phyloP scores from a whole-genome alignment of 805 yeast genomes.

The Sugiyamaella smithiae region DNA sequence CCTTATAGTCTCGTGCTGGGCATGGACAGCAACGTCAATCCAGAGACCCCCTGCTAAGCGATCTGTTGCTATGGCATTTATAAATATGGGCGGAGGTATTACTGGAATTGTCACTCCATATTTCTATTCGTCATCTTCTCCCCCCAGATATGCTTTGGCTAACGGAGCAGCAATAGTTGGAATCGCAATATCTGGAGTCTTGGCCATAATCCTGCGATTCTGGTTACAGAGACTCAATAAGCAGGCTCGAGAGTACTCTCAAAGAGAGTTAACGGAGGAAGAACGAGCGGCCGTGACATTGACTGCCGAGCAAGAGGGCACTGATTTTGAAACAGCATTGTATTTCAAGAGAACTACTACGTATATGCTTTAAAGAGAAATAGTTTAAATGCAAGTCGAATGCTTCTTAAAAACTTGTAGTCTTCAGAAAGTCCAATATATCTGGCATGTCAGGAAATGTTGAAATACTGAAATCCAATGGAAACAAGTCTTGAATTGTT shows the following conservation, averaged over 20 bases:
- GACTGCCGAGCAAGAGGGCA: slow-evolving; percentile 15
- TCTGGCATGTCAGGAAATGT: slow-evolving; percentile 8
- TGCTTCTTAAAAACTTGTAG: background rate
- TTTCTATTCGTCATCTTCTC: background rate
- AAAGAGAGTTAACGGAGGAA: slow-evolving; percentile 8
- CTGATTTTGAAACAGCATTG: slow-evolving; percentile 11
- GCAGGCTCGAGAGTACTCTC: slow-evolving; percentile 6
- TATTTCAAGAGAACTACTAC: slow-evolving; percentile 6
- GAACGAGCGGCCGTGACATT: slow-evolving; percentile 7
- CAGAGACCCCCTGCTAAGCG: slow-evolving; percentile 58
- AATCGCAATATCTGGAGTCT: slow-evolving; percentile 6
- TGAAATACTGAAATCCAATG: slow-evolving; percentile 3
- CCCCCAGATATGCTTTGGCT: slow-evolving; percentile 7
- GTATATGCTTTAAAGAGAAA: slow-evolving; percentile 7
- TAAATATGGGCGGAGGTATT: slow-evolving; percentile 44
- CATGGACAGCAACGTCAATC: slow-evolving; percentile 55
- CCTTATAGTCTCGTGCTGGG: slow-evolving; percentile 37
- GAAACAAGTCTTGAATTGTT: background rate
- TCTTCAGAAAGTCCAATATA: slow-evolving; percentile 8
- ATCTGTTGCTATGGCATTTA: slow-evolving; percentile 52
- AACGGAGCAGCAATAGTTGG: slow-evolving; percentile 15
- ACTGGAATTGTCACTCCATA: slow-evolving; percentile 40
- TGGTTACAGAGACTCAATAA: slow-evolving; percentile 7
- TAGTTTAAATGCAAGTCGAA: background rate
- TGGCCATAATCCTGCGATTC: slow-evolving; percentile 12